Percentiles rank a stretch among this genome's conserved stretches.
Evolutionary conservation across 2,329 filamentous ascomycete genomes (phyloP).

Genomic region (Biscogniauxia sp.): DNA sequence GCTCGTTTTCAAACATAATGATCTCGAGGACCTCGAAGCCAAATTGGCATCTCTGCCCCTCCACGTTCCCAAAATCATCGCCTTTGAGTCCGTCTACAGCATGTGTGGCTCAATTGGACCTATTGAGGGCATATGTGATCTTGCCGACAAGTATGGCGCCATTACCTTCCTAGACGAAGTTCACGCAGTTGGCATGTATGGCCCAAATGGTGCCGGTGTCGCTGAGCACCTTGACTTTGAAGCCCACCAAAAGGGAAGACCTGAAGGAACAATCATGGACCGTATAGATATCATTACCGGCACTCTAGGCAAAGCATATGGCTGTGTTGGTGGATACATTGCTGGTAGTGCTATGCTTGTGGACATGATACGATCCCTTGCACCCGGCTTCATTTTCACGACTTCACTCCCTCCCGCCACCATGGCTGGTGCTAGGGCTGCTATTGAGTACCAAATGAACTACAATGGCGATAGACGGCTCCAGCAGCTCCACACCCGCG

Average conservation of each 20-base stretch:
- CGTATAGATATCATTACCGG: constrained; percentile 97
- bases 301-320: constrained; percentile 95
- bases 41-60: constrained; percentile 87
- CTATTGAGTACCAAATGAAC: constrained; percentile 89
- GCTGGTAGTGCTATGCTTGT: constrained; percentile 84
- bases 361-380: constrained; percentile 89
- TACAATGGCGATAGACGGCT: constrained; percentile 84
- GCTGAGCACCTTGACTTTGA: constrained; percentile 97
- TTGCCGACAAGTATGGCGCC: constrained; percentile 96
- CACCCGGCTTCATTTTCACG: constrained; percentile 98
- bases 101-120: constrained; percentile 98
- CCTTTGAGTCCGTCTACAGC: constrained; percentile 97
- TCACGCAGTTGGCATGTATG: constrained; percentile 98
- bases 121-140: constrained; percentile 91
- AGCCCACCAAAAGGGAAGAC: constrained; percentile 71
- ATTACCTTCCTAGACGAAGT: constrained; percentile 98
- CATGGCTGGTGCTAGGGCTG: constrained; percentile 89
- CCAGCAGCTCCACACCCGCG: constrained; percentile 94
- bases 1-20: constrained; percentile 98
- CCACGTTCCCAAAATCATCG: constrained; percentile 92
- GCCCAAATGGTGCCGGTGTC: constrained; percentile 90
- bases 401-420: constrained; percentile 93
- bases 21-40: constrained; percentile 85
- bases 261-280: constrained; percentile 86
- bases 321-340: constrained; percentile 96